Conservation (phyloP, 352 stramenopile genomes). For the Aphanomyces stellatus region DNA sequence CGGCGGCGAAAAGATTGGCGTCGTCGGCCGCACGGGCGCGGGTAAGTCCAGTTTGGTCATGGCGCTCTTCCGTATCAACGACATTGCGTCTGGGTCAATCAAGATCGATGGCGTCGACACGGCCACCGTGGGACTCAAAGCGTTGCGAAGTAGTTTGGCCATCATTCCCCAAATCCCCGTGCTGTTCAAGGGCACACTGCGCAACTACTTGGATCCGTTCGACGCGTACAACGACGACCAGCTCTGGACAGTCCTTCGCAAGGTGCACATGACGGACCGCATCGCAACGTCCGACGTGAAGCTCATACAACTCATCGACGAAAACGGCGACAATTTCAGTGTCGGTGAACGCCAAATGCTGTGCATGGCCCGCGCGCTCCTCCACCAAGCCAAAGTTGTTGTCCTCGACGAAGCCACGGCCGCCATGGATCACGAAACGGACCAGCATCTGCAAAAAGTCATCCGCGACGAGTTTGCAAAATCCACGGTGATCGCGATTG, state of each 20-base stretch:
- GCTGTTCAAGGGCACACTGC: slow-evolving; percentile 71
- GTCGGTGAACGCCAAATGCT: slow-evolving; percentile 85
- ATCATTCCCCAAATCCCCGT: slow-evolving; percentile 26
- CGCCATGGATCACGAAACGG: slow-evolving; percentile 36
- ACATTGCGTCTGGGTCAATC: slow-evolving; percentile 47
- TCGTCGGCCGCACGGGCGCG: slow-evolving; percentile 22
- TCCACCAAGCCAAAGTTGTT: slow-evolving; percentile 85
- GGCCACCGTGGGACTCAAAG: slow-evolving; percentile 17
- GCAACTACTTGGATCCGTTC: slow-evolving; percentile 79
- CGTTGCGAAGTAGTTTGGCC: slow-evolving; percentile 15
- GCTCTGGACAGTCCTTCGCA: slow-evolving; percentile 48
- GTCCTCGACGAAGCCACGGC: slow-evolving; percentile 73
- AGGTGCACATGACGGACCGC: slow-evolving; percentile 36
- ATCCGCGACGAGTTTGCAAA: slow-evolving; percentile 74
- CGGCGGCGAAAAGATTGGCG: slow-evolving; percentile 17
- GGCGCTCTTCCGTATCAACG: slow-evolving; percentile 27
- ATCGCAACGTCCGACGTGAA: slow-evolving; percentile 50
- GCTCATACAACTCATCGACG: slow-evolving; percentile 50
- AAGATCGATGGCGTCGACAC: slow-evolving; percentile 22
- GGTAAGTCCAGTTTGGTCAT: slow-evolving; percentile 22
- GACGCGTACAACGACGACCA: slow-evolving; percentile 46
- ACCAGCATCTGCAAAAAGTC: slow-evolving; percentile 40
- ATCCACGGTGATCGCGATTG: slow-evolving; percentile 91
- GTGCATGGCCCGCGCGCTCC: slow-evolving; percentile 82
- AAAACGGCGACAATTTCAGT: slow-evolving; percentile 79